These are phyloP conservation scores for Trichoderma cornu-damae DNA, from an alignment of 2,329 filamentous ascomycete species.

Conservation along the genomic window DNA sequence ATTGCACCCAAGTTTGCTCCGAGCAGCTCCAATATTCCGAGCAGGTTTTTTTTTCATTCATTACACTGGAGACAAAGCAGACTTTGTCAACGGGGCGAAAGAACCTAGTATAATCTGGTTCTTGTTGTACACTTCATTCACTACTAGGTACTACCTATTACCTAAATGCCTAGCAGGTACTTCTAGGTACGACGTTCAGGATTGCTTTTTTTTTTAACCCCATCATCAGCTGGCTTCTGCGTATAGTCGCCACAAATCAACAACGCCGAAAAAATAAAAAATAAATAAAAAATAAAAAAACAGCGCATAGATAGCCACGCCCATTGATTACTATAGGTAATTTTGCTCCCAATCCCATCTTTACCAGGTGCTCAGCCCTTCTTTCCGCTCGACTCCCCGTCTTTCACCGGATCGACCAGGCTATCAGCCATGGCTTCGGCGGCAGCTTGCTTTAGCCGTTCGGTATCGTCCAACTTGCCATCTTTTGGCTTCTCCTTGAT, in stretches of 20 bases:
- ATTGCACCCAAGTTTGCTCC: no score
- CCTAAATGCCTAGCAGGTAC: no score
- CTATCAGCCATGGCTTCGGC: conserved; percentile 56
- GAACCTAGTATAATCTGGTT: no score
- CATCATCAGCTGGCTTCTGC: conserved; percentile 3
- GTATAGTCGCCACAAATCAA: neutral
- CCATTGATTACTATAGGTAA: conserved; percentile 3
- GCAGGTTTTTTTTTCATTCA: no score
- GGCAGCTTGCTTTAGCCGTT: conserved; percentile 61
- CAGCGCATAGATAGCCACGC: conserved; percentile 6
- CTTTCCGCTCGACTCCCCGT: conserved; percentile 30
- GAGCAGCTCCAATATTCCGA: no score
- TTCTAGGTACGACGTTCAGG: neutral
- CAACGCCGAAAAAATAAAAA: neutral
- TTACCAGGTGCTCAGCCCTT: conserved; percentile 29
- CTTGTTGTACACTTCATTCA: neutral
- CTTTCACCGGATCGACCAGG: conserved; percentile 40
- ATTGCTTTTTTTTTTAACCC: neutral
- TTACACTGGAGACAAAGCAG: no score
- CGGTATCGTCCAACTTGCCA: conserved; percentile 52
- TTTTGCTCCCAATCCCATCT: neutral
- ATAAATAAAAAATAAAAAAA: no score
- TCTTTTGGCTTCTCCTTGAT: conserved; percentile 47
- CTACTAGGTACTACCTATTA: neutral
- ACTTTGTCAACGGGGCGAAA: no score